Percentiles rank a stretch among this genome's conserved stretches.
phyloP scores from a whole-genome alignment of 1,284 basidiomycete genomes.

The Ustilago tritici region DNA sequence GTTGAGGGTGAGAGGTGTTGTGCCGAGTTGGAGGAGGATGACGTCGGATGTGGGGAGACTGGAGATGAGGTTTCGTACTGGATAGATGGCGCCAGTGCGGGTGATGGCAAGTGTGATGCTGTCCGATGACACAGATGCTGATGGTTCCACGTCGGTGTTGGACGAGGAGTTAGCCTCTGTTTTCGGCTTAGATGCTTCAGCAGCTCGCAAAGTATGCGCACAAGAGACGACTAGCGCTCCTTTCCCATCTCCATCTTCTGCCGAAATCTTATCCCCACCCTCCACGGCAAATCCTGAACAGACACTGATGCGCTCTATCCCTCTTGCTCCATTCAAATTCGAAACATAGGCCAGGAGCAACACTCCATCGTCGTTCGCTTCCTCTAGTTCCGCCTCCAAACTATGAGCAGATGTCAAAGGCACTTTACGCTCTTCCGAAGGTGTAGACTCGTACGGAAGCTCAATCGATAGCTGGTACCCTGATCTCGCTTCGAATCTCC shows the following conservation, averaged over 20 bases:
- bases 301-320: slow-evolving; percentile 74
- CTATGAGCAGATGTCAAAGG: slow-evolving; percentile 52
- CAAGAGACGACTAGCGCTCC: slow-evolving; percentile 75
- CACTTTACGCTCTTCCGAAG: slow-evolving; percentile 50
- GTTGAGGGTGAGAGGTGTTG: slow-evolving; percentile 46
- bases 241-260: slow-evolving; percentile 64
- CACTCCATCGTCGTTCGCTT: slow-evolving; percentile 70
- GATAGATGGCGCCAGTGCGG: slow-evolving; percentile 70
- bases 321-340: slow-evolving; percentile 63
- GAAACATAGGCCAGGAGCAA: slow-evolving; percentile 76
- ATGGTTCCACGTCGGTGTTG: neutral
- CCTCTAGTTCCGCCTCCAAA: slow-evolving; percentile 52
- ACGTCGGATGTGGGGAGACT: slow-evolving; percentile 77
- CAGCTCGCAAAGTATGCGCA: slow-evolving; percentile 75
- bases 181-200: slow-evolving; percentile 53
- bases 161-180: slow-evolving; percentile 15
- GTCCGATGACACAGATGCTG: slow-evolving; percentile 10
- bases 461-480: slow-evolving; percentile 60
- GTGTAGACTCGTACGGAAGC: slow-evolving; percentile 64
- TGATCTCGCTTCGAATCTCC: slow-evolving; percentile 41
- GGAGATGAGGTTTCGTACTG: slow-evolving; percentile 74
- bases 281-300: slow-evolving; percentile 77
- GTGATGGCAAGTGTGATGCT: slow-evolving; percentile 69
- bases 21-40: slow-evolving; percentile 67
- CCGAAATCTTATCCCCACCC: slow-evolving; percentile 56